Base-by-base conservation (phyloP, 192 early-diverging fungal species). In the Coemansia sp. region DNA sequence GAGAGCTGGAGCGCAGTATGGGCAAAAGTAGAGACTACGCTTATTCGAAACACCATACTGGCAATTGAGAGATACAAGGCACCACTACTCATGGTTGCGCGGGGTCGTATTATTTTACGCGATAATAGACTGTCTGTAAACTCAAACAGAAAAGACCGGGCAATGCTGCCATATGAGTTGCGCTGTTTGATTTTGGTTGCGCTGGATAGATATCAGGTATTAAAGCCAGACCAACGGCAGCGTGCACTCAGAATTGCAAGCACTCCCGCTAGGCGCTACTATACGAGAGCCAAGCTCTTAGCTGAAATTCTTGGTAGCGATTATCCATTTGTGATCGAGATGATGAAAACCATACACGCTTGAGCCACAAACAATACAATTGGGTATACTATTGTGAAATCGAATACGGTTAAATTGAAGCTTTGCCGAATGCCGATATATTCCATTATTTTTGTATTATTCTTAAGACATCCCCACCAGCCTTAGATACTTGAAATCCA, bases 41-140 rank as follows among this genome's bases (percentile, higher is more conserved):
- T 75, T 49, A 61, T 65, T 12, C 34, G 24, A 66, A 75, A 75
- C 51, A 75, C 66, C 0, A 31, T 65, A 23, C 52, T 32, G 3
- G 73, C 73, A 8, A 50, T 75, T 23, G 73, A 75, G 23, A 51
- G 67, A 24, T 69, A 65, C 66, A 55, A 44, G n/a, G 73, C 51
- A 7, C 73, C 73, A 2, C 25, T 75, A 58, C 59, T 69, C 21
- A 75, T 69, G 38, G 73, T 69, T 18, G 60, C 73, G 3, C 63
- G 73, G 6, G 73, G 73, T 10, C 73, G 65, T 12, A 21, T 69
- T 0, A 49, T 75, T 26, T 60, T 75, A 26, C 55, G 48, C 59
- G 21, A 41, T 22, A 25, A 18, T 18, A 48, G 18, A 25, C 25
- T 48, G 6, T n/a, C 34, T 38, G 19, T 27, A 12, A 34, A 3